A percentile compares a stretch with the other conserved stretches of the same genome.
Conservation (phyloP, 1,139 yeast species). For the Yamadazyma buinensis region DNA sequence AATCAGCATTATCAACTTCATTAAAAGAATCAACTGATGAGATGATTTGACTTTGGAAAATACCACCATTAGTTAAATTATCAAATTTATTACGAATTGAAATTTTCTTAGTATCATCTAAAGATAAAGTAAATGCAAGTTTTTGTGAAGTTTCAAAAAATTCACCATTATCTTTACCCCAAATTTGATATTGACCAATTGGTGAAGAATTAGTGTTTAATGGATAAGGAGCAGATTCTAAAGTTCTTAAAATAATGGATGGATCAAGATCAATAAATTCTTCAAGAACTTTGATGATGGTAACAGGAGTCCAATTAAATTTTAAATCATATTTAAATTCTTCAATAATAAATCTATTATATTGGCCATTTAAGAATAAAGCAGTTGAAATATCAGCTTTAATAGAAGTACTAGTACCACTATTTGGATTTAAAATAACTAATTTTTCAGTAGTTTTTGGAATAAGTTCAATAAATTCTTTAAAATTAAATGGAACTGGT, state of each 20-base stretch:
- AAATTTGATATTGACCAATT: constrained; percentile 52
- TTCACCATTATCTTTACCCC: constrained; percentile 64
- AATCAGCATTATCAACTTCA: constrained; percentile 56
- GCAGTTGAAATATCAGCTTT: constrained; percentile 75
- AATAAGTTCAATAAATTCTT: constrained; percentile 53
- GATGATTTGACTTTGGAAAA: constrained; percentile 72
- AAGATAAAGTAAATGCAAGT: constrained; percentile 68
- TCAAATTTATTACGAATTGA: constrained; percentile 66
- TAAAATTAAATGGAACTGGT: constrained; percentile 71
- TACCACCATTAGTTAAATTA: constrained; percentile 68
- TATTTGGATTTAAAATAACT: constrained; percentile 50
- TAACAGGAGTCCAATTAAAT: constrained; percentile 56
- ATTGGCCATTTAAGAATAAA: constrained; percentile 51
- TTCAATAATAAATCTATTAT: constrained; percentile 37
- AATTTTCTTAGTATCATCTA: constrained; percentile 55
- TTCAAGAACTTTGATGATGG: constrained; percentile 46
- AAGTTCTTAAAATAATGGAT: constrained; percentile 12
- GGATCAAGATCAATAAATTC: constrained; percentile 39
- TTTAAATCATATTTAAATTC: constrained; percentile 51
- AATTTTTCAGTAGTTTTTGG: constrained; percentile 59
- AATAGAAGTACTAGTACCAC: constrained; percentile 36
- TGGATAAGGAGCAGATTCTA: constrained; percentile 10
- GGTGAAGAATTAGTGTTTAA: constrained; percentile 44
- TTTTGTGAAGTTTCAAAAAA: constrained; percentile 58
- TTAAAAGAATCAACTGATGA: constrained; percentile 29